A percentile compares a stretch with the other conserved stretches of the same genome.
phyloP scores from a whole-genome alignment of 163 green algal genomes.

The Chlamydomonas reinhardtii region DNA sequence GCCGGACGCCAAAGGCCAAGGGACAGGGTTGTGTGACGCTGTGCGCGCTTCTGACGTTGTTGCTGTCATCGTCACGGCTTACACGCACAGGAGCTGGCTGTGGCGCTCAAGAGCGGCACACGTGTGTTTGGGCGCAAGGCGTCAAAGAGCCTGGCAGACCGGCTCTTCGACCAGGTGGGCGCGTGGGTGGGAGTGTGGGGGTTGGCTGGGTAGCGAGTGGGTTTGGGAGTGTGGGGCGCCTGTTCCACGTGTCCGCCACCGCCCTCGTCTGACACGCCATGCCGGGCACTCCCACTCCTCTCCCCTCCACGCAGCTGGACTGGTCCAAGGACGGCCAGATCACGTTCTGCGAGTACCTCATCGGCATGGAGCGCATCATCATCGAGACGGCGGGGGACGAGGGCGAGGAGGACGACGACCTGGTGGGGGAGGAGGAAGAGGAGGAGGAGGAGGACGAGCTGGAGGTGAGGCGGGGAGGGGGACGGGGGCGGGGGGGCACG shows the following conservation, averaged over 20 bases:
- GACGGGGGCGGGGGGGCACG: too few relatives aligned
- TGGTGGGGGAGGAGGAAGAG: background rate
- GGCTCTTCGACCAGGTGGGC: conserved; percentile 36
- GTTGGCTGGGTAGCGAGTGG: too few relatives aligned
- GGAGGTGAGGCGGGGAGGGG: background rate
- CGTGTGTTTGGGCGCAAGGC: conserved; percentile 23
- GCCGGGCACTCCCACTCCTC: too few relatives aligned
- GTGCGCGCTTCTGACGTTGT: too few relatives aligned
- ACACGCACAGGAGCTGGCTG: conserved; percentile 12
- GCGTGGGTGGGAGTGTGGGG: background rate
- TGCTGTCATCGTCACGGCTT: too few relatives aligned
- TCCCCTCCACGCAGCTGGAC: conserved; percentile 21
- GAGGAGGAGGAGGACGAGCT: background rate
- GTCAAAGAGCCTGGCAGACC: conserved; percentile 35
- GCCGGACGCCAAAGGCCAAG: too few relatives aligned
- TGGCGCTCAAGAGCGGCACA: conserved; percentile 41
- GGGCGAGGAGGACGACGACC: background rate
- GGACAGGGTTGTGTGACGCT: too few relatives aligned
- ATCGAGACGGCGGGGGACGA: conserved; percentile 18
- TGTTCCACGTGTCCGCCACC: too few relatives aligned
- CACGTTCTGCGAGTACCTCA: conserved; percentile 30
- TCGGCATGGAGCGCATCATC: conserved; percentile 50
- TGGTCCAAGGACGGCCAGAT: conserved; percentile 43
- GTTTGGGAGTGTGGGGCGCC: background rate
- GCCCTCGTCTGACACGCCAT: too few relatives aligned